phyloP scores from a whole-genome alignment of 129 eudicot genomes.

The Lonicera japonica region DNA sequence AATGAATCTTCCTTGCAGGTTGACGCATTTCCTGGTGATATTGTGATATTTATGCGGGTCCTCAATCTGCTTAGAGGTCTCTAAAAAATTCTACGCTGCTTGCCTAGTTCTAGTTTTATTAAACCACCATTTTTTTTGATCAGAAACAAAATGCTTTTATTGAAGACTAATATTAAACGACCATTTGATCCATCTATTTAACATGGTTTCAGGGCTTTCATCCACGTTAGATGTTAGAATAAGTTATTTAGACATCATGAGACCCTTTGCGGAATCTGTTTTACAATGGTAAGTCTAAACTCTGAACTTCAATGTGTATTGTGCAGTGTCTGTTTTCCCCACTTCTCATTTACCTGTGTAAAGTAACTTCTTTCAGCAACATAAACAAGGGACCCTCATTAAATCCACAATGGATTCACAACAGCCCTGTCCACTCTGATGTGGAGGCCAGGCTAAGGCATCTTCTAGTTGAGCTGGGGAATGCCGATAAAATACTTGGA shows the following conservation, averaged over 20 bases:
- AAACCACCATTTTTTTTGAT: no score
- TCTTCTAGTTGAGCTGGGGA: constrained; percentile 56
- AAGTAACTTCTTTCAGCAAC: constrained; percentile 42
- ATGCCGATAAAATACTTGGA: constrained; percentile 74
- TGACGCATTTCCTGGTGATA: constrained; percentile 99
- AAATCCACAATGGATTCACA: constrained; percentile 54
- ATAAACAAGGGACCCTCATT: constrained; percentile 41
- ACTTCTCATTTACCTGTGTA: constrained; percentile 1
- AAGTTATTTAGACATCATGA: constrained; percentile 74
- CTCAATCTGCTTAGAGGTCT: constrained; percentile 94
- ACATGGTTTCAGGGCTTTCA: constrained; percentile 74
- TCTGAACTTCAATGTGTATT: background rate
- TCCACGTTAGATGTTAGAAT: constrained; percentile 80
- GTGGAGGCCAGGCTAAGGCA: constrained; percentile 72
- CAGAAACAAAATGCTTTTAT: no score
- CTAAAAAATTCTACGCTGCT: constrained; percentile 3
- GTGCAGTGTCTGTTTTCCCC: background rate
- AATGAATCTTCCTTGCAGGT: constrained; percentile 40
- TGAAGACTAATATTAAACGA: no score
- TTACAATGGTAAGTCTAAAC: constrained; percentile 49
- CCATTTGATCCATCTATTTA: background rate
- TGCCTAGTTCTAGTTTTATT: constrained; percentile 2
- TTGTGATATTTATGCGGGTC: constrained; percentile 85
- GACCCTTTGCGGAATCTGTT: constrained; percentile 97
- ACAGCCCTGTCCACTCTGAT: constrained; percentile 60